Base-by-base conservation (phyloP, 139 green algal species). In the Nannochloris sp. region DNA sequence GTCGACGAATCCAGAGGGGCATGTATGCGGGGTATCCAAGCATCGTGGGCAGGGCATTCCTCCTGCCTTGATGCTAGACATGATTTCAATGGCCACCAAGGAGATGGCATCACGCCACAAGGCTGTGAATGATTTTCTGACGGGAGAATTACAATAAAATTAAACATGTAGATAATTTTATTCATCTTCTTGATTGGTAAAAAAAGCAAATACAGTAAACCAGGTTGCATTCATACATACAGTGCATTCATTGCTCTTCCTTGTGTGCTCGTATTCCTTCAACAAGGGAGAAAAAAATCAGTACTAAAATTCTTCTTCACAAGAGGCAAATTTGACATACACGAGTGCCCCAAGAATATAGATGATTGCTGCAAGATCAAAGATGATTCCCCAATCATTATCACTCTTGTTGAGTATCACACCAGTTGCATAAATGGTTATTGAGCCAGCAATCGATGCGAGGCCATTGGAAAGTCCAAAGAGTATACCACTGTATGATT, bases 381-480 rank as follows among this genome's bases (percentile, higher is more conserved):
- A 87, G 27, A 88, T 76, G 27, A 80, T 53, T 5, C 48, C 40
- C 85, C 85, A 92, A 34, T 74, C 78, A 44, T 78, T 43, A 10
- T 54, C 56, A 4, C 72, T 86, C 4, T 25, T 29, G 29, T 92
- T 75, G 36, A 90, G 70, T 27, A 61, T 16, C 29, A 64, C 21
- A 1, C 82, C 83, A 21, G 82, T 85, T 7, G 63, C 46, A 44
- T 81, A 86, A 12, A 88, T 79, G 7, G 73, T 77, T 15, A 71
- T 62, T 0, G 73, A 82, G 29, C 85, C 87, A 3, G 73, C 73
- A 37, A 91, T 57, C 58, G 55, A 78, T 19, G 75, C 76, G 1
- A 77, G 53, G 0, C 82, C 86, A 61, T 94, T 94, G 23, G 80
- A 87, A 19, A 90, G 75, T 48, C 87, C 87, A 68, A 89, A 92